Base-by-base conservation (phyloP, 352 stramenopile species). In the Pythium aquatile region DNA sequence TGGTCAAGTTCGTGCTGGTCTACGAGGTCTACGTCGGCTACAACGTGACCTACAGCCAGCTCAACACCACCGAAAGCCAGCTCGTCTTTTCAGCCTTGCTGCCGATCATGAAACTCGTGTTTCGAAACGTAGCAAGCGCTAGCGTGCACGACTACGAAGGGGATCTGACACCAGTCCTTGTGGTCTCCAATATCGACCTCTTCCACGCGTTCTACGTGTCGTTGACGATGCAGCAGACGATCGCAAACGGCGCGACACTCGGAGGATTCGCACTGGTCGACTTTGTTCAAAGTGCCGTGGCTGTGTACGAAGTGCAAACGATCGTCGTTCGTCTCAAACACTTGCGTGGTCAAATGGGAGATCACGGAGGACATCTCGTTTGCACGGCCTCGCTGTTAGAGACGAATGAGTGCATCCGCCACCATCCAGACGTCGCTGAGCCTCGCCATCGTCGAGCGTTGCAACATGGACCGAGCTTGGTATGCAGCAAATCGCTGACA, bases 141-240 rank as follows among this genome's bases (percentile, higher is more conserved):
- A 24, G 14, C 37, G 11, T 59, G 37, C 26, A 30, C 11, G n/a
- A 59, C 37, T 24, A 48, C 2, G 54, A 59, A 30, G 54, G n/a
- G n/a, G n/a, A 59, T 17, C 17, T 51, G 17, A 29, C 39, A 9
- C 54, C 54, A 14, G 44, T 46, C 14, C 17, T 26, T 1, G 40
- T 56, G n/a, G 47, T 52, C 6, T 64, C 24, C 14, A 56, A 17
- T 24, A n/a, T 57, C 35, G 58, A 64, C 42, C 44, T 40, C 3
- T 55, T 56, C 42, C 57, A 46, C 44, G 7, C 33, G 5, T 9
- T 55, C 11, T 37, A 47, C 6, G 11, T 48, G 10, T 37, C 30
- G 5, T 32, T 62, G 26, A 48, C 42, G 1, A 44, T 29, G 14
- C 48, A 62, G 46, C 46, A 44, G 32, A 54, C 39, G 6, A 16